Evolutionary conservation across 306 rosid species (phyloP), one percentile per base, ranked within the genome.

Genomic region (Fragaria vesca): DNA sequence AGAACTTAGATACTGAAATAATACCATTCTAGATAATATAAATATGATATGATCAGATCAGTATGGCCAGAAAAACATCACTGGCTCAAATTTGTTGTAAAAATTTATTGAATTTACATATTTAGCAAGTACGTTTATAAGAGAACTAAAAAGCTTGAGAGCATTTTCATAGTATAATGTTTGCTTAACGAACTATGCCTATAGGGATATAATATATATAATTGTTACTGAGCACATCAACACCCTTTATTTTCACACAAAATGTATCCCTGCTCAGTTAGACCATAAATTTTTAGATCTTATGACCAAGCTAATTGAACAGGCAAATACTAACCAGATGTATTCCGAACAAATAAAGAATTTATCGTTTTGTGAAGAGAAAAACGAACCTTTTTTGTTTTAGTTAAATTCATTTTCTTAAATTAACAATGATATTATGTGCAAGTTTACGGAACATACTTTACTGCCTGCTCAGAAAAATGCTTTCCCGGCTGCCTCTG

Each of bases 401-500:
- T 20, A 40, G 72, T 42, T 40, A 40, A 38, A 40, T 57, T 57
- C 26, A 57, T 42, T 26, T 73, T 57, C 30, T 24, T 24, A n/a
- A 38, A 58, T 21, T 26, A 55, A 40, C 45, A 16, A 16, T 9
- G 9, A 38, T 34, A 36, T 36, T 42, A 74, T 61, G 80, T 72
- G 45, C 66, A 80, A 82, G 20, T 79, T 83, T 58, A 51, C 2
- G 8, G 36, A 85, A 92, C 98, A 82, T 95, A 95, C 98, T 95
- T 95, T 58, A 95, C 98, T 71, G 98, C 98, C 87, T 95, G 98
- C 92, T 95, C 98, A 62, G 97, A 87, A 80, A 95, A 95, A 88
- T 95, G 90, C 90, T 95, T 95, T 84, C 98, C 97, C 34, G 96
- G 93, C 82, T 95, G 98, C 89, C 90, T 92, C 88, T 95, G 98